Conservation (phyloP, 2,329 filamentous ascomycete species). For the Sporothrix schenckii region DNA sequence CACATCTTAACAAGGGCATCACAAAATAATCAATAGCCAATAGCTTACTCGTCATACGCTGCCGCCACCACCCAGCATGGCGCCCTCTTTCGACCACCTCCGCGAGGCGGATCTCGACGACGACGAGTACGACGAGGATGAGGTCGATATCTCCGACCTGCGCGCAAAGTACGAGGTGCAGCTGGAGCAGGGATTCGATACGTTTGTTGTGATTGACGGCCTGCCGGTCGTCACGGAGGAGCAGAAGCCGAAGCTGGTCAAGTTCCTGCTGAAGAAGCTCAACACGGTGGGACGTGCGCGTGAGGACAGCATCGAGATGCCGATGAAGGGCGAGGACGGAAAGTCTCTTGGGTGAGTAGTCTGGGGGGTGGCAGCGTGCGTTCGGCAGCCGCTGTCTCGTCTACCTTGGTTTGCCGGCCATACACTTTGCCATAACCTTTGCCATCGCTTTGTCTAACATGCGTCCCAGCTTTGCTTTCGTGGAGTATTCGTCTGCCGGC, state of each 20-base stretch:
- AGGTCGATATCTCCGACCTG: constrained; percentile 94
- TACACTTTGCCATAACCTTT: too few relatives aligned
- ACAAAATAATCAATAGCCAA: background rate
- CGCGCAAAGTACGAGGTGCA: constrained; percentile 94
- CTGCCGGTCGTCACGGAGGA: constrained; percentile 87
- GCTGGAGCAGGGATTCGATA: constrained; percentile 92
- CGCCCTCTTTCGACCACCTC: constrained; percentile 88
- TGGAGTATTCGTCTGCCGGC: constrained; percentile 89
- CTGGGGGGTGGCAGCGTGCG: background rate
- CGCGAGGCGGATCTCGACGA: constrained; percentile 85
- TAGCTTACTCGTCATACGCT: background rate
- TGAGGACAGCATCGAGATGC: constrained; percentile 92
- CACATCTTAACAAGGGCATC: background rate
- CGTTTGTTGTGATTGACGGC: constrained; percentile 94
- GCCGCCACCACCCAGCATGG: constrained; percentile 65
- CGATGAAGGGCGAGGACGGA: constrained; percentile 75
- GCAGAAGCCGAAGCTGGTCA: constrained; percentile 90
- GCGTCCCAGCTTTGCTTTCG: constrained; percentile 81
- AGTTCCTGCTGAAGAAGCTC: constrained; percentile 93
- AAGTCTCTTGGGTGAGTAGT: constrained; percentile 76
- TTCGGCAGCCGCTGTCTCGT: background rate
- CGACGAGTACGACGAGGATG: constrained; percentile 86
- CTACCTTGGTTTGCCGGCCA: background rate
- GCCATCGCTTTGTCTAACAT: background rate
- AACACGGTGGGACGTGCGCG: constrained; percentile 80